phyloP scores from a whole-genome alignment of 2,329 filamentous ascomycete species.

The Talaromyces amestolkiae region DNA sequence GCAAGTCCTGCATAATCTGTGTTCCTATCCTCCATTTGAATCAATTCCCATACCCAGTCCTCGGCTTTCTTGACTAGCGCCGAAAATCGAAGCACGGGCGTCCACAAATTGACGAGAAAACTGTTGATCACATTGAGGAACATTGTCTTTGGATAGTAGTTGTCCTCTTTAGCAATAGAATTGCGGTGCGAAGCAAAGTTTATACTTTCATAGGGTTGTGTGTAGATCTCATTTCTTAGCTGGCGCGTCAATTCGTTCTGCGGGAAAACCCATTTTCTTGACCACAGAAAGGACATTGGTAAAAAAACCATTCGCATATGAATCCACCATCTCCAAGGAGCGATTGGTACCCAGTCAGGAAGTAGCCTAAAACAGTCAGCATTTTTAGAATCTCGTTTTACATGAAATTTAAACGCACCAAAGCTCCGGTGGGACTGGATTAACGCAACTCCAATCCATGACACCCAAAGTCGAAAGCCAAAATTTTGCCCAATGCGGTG shows the following conservation, averaged over 20 bases:
- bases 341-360: slow-evolving; percentile 84
- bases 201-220: slow-evolving; percentile 73
- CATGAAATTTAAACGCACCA: slow-evolving; percentile 55
- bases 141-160: slow-evolving; percentile 91
- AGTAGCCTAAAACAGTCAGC: slow-evolving; percentile 54
- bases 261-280: slow-evolving; percentile 74
- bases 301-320: slow-evolving; percentile 97
- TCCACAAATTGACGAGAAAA: slow-evolving; percentile 74
- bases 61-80: slow-evolving; percentile 69
- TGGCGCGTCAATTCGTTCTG: slow-evolving; percentile 70
- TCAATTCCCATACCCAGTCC: slow-evolving; percentile 74
- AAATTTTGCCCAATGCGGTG: slow-evolving; percentile 96
- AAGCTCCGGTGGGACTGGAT: slow-evolving; percentile 87
- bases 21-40: slow-evolving; percentile 90
- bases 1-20: slow-evolving; percentile 83
- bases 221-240: slow-evolving; percentile 78
- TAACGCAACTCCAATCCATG: slow-evolving; percentile 86
- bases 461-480: slow-evolving; percentile 86
- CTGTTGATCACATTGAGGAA: slow-evolving; percentile 76
- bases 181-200: slow-evolving; percentile 77
- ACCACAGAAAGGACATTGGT: slow-evolving; percentile 88
- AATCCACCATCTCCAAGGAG: slow-evolving; percentile 96
- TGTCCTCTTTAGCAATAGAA: slow-evolving; percentile 73
- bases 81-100: slow-evolving; percentile 69
- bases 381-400: neutral